Evolutionary conservation across 495 filamentous ascomycete species (phyloP), one percentile per base, ranked within the genome.

Genomic region (Rostrohypoxylon terebratum): DNA sequence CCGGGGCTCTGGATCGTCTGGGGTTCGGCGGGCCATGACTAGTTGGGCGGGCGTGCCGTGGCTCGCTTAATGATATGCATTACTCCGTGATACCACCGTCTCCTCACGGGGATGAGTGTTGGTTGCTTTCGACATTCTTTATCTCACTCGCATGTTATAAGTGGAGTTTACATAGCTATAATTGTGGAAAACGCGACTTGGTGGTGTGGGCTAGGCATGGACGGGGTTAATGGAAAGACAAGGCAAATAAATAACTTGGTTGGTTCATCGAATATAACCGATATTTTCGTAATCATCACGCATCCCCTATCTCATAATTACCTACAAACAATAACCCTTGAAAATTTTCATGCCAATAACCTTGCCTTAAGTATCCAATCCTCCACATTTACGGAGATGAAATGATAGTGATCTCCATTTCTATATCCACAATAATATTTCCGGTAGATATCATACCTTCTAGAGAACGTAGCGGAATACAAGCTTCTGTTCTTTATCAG

Each of bases 401-500:
- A 33, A 8, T 31, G 18, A 25, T 11, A 16, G 2, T 54, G 13
- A 38, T 55, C 31, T 25, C 38, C 55, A 4, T 25, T 8, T 11
- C n/a, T 6, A 42, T 21, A 10, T 33, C 33, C 11, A 6, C 14
- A 33, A 59, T 60, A 4, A 20, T 2, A 28, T 2, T 38, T 14
- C 25, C 28, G 7, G 9, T 10, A 13, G 18, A 18, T 13, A 42
- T 59, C 1, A 3, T 4, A 4, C 28, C 23, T 13, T 25, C 40
- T 71, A 71, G 6, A 71, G 25, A 9, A 79, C 78, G 69, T 86
- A 86, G 18, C 81, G 74, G 72, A 86, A 85, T 10, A 67, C 50
- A 21, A 82, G 77, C 38, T 82, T 59, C 63, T 86, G 85, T 74
- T 85, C 80, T 60, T 77, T 77, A 55, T 86, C 84, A 0, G 84